Evolutionary conservation across 1,139 yeast species (phyloP).

Genomic region (Petasospora fabianii): DNA sequence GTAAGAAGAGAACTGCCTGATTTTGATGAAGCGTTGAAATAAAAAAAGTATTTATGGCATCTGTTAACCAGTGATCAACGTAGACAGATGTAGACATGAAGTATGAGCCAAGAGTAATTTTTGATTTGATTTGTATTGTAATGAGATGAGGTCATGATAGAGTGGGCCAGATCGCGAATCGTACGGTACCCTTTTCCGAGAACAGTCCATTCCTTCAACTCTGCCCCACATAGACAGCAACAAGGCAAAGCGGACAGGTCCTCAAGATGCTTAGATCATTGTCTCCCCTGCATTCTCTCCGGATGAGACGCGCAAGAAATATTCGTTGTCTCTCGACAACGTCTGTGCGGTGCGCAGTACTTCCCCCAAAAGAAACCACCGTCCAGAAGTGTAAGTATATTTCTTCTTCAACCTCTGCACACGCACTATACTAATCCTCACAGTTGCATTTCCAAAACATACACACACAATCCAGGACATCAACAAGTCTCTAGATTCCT

Average conservation of each 20-base stretch:
- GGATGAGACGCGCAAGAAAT: no score
- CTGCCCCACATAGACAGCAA: not conserved
- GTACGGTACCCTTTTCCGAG: no score
- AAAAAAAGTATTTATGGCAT: no score
- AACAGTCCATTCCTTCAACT: no score
- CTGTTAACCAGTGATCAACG: no score
- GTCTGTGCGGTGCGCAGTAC: not conserved
- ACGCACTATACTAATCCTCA: slow-evolving; percentile 2
- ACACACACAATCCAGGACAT: slow-evolving; percentile 31
- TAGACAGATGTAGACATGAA: no score
- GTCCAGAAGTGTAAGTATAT: slow-evolving; percentile 11
- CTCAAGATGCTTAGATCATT: not conserved
- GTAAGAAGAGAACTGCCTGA: slow-evolving; percentile 41
- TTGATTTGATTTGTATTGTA: no score
- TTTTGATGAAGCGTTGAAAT: no score
- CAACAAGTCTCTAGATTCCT: slow-evolving; percentile 2
- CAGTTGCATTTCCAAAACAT: slow-evolving; percentile 28
- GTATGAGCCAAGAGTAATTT: no score
- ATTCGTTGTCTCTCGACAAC: not conserved
- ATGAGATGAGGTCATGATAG: no score
- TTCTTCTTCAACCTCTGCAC: not conserved
- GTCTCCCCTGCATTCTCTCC: no score
- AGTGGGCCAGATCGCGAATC: no score
- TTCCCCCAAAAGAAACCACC: slow-evolving; percentile 13
- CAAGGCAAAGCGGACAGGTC: not conserved